Percentiles rank a stretch among this genome's conserved stretches.
Conservation (phyloP, 164 flowering plant genomes). For the Chloranthus sessilifolius region DNA sequence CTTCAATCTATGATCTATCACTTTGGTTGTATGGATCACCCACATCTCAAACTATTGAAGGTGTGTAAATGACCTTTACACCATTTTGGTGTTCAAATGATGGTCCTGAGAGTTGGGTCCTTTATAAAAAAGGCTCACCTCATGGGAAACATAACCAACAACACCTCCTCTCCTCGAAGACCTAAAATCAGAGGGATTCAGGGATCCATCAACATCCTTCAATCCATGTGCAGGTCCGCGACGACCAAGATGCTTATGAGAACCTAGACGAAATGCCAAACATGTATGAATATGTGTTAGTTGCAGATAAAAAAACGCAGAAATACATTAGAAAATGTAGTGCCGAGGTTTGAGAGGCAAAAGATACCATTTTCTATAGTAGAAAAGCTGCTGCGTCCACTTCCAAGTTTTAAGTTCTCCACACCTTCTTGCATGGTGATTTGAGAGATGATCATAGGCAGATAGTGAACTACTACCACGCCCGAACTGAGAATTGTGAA, state of each 20-base stretch:
- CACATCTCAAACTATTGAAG: no score
- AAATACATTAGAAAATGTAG: no score
- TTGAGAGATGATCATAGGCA: conserved; percentile 16
- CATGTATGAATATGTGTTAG: neutral
- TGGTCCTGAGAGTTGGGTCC: no score
- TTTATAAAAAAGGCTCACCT: no score
- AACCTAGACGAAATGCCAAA: conserved; percentile 12
- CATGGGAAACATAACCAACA: conserved; percentile 59
- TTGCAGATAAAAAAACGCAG: neutral
- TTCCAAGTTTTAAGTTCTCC: conserved; percentile 41
- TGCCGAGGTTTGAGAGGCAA: no score
- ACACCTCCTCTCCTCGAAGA: conserved; percentile 47
- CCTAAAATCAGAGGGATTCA: conserved; percentile 42
- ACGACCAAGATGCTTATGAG: conserved; percentile 57
- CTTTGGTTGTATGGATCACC: no score
- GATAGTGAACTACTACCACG: conserved; percentile 16
- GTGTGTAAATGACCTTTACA: no score
- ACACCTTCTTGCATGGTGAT: conserved; percentile 28
- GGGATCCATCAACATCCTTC: conserved; percentile 57
- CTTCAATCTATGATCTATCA: no score
- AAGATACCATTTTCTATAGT: conserved; percentile 42
- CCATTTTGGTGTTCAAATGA: no score
- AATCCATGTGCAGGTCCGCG: conserved; percentile 47
- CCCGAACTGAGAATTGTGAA: conserved; percentile 14
- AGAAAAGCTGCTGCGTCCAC: conserved; percentile 39